A percentile compares a stretch with the other conserved stretches of the same genome.
Evolutionary conservation across 371 early-diverging fungal genomes (phyloP).

Genomic region (Syncephalastrum contaminatum): DNA sequence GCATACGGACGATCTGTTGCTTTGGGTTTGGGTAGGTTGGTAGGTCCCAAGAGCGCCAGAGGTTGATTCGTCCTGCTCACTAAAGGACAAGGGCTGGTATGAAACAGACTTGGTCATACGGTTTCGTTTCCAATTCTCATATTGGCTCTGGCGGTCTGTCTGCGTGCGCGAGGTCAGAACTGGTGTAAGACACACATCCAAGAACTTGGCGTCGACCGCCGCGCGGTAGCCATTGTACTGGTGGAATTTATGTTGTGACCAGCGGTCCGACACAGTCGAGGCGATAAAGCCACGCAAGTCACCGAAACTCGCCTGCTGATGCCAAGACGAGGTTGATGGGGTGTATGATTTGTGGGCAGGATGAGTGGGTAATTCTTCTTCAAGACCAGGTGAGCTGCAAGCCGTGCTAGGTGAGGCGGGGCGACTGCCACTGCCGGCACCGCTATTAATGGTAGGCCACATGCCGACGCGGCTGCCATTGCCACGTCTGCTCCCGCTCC

Average conservation of each 20-base stretch:
- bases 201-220: conserved; percentile 25
- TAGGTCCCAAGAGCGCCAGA: too few relatives aligned
- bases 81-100: too few relatives aligned
- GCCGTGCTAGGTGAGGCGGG: conserved; percentile 5
- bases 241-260: conserved; percentile 18
- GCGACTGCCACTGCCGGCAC: neutral
- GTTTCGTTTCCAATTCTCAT: conserved; percentile 19
- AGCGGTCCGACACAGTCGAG: conserved; percentile 18
- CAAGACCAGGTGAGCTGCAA: neutral
- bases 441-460: conserved; percentile 3
- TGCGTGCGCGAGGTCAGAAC: conserved; percentile 24
- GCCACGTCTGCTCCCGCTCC: too few relatives aligned
- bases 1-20: too few relatives aligned
- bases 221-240: conserved; percentile 19
- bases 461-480: neutral
- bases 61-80: too few relatives aligned
- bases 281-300: conserved; percentile 22
- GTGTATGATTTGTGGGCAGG: too few relatives aligned
- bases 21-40: too few relatives aligned
- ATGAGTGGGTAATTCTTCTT: neutral
- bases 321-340: too few relatives aligned
- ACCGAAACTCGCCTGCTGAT: conserved; percentile 14
- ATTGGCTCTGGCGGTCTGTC: conserved; percentile 16
- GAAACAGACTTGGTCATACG: conserved; percentile 19
- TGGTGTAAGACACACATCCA: conserved; percentile 25